Conservation (phyloP, 192 early-diverging fungal species). For the Backusella morwellensis region DNA sequence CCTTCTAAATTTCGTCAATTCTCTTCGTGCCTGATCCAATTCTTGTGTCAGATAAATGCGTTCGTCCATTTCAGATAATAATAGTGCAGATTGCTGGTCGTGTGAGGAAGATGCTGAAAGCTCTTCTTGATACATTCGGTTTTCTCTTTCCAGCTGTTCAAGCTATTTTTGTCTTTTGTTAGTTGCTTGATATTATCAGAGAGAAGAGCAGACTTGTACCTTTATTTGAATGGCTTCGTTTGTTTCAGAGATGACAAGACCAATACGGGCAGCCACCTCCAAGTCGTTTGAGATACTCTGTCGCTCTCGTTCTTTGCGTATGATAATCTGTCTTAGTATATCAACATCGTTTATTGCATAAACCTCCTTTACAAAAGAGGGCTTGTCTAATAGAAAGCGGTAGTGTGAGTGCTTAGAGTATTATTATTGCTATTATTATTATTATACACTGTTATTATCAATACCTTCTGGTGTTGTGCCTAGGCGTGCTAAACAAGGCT, state of each 20-base stretch:
- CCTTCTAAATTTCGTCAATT: conserved; percentile 52
- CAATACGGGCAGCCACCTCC: conserved; percentile 58
- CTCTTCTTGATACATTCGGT: conserved; percentile 23
- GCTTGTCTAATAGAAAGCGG: conserved; percentile 20
- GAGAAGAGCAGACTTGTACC: not conserved
- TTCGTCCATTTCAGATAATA: conserved; percentile 38
- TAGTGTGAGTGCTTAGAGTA: not conserved
- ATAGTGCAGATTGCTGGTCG: conserved; percentile 1
- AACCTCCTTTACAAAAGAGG: conserved; percentile 36
- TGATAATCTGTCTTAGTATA: conserved; percentile 43
- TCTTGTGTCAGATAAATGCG: conserved; percentile 49
- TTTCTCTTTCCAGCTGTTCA: conserved; percentile 35
- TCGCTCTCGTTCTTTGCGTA: conserved; percentile 58
- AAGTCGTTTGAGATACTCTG: conserved; percentile 49
- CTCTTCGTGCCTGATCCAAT: conserved; percentile 46
- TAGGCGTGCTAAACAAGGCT: conserved; percentile 33
- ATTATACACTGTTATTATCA: too few species aligned
- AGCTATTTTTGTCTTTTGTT: conserved; percentile 8
- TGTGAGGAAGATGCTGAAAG: not conserved
- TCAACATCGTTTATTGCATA: conserved; percentile 48
- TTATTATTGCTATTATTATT: not conserved
- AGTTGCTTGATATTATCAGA: not conserved
- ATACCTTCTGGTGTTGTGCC: conserved; percentile 29
- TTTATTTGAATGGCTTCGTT: conserved; percentile 54
- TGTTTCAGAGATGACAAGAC: conserved; percentile 53